A percentile compares a stretch with the other conserved stretches of the same genome.
Evolutionary conservation across 2,329 filamentous ascomycete species (phyloP).

Genomic region (Xylaria sp.): DNA sequence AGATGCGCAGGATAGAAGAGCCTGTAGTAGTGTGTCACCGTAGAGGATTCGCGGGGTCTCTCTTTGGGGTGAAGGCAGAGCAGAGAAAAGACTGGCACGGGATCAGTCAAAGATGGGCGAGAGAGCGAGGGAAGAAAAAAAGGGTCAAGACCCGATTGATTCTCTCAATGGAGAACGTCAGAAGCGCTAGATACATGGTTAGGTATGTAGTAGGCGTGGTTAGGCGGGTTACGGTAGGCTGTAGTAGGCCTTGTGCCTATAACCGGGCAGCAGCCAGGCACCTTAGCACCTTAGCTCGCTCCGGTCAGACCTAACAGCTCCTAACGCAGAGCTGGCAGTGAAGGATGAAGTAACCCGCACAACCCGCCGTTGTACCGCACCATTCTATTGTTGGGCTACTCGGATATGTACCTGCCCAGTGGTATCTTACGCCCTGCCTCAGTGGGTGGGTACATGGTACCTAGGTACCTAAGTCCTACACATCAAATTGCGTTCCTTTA

Average conservation of each 20-base stretch:
- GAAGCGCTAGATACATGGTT: conserved; percentile 36
- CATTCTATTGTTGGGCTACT: not conserved
- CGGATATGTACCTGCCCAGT: not conserved
- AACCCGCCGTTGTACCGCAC: not conserved
- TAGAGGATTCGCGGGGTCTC: conserved; percentile 46
- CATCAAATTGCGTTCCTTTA: too few species aligned
- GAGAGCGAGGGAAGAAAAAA: conserved; percentile 35
- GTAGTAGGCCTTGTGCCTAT: not conserved
- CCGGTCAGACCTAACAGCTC: not conserved
- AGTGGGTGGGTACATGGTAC: too few species aligned
- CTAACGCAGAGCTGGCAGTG: not conserved
- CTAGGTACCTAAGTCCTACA: too few species aligned
- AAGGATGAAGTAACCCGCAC: conserved; percentile 5
- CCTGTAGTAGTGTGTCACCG: conserved; percentile 42
- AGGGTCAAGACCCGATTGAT: conserved; percentile 43
- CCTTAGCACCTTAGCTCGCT: conserved; percentile 1
- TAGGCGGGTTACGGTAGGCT: not conserved
- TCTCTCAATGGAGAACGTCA: conserved; percentile 44
- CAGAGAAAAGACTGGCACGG: conserved; percentile 32
- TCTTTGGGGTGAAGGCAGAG: conserved; percentile 22
- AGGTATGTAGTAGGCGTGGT: too few species aligned
- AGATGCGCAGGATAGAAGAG: conserved; percentile 35
- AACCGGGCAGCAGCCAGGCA: not conserved
- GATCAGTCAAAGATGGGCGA: conserved; percentile 24
- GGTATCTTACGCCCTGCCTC: too few species aligned